Evolutionary conservation across 305 asterid genomes (phyloP), one percentile per base, ranked within the genome.

Genomic region (Ilex paraguariensis): DNA sequence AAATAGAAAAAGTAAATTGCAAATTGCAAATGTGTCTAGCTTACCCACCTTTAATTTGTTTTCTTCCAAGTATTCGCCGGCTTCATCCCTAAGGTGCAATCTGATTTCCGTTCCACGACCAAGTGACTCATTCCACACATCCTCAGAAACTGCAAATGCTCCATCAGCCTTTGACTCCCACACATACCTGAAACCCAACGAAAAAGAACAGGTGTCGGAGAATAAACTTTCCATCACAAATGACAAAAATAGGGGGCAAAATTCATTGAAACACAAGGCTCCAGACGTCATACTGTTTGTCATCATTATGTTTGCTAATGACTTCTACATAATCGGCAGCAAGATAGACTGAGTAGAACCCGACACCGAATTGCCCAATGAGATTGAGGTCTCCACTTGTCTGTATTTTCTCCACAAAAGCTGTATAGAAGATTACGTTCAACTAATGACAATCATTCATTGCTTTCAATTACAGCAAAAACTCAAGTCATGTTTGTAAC

Each of bases 141-240:
- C 96, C 73, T 88, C 95, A 42, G 91, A 85, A 66, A 88, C 76
- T 50, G 96, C 95, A 71, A 88, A 88, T 49, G 94, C 87, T 32
- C 96, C 95, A 77, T 84, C 96, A 67, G 96, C 96, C 78, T 82
- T 88, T 33, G 96, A 88, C 77, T 88, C 96, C 96, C 96, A 88
- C 3, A 88, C 85, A 56, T 86, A 60, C 87, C 96, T 88, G 82
- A 53, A 70, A 52, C 31, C 17, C 55, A 57, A 42, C 57, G 66
- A 48, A 72, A 4, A 36, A 3, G 7, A 1, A 36, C 42, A 8
- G 42, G 9, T 36, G 42, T 36, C 0, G 9, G 42, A 36, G 42
- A 36, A 36, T 36, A 36, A 36, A 8, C 42, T 36, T 36, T 54
- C 28, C 16, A 17, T 4, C 0, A 33, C 31, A 32, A 3, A 55